Base-by-base conservation (phyloP, 2,329 filamentous ascomycete species). In the Alternaria sp. region DNA sequence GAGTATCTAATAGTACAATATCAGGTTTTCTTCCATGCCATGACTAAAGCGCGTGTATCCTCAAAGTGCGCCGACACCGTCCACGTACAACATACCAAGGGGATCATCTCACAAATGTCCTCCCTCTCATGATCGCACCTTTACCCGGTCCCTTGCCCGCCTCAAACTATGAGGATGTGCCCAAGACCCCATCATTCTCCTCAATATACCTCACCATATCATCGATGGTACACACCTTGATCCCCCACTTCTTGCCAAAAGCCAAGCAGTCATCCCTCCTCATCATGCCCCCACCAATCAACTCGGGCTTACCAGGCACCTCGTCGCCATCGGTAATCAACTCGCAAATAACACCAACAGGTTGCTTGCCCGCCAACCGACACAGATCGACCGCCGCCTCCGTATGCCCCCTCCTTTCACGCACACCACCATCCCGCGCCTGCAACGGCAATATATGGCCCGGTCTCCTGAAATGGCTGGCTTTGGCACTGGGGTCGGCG, bases 151-250 rank as follows among this genome's bases (percentile, higher is more conserved):
- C 14, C 4, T 15, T 59, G 68, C 69, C 23, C 26, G 45, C 14
- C 62, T 69, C 37, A 60, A 55, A 12, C 62, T 64, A 49, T 65
- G 71, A 55, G 1, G 18, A 12, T 26, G 15, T 33, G 7, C 51
- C 57, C 21, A 60, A 23, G 1, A 53, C 61, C 10, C 89, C 90
- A 82, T 94, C 90, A 43, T 85, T 89, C 84, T 89, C 90, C 80
- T 96, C 91, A 62, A 97, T 83, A 79, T 96, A 92, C 61, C 84
- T 85, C 26, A 95, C 90, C 82, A 99, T 81, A 81, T 95, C 94
- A 78, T 95, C 94, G 82, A 99, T 98, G 28, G 96, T 98, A 82
- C 94, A 97, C 63, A 97, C 93, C 84, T 92, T 96, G 71, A 99
- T 84, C 5, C 94, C 94, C 89, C 92, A 98, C 81, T 87, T 89